These are phyloP conservation scores for Botryobasidium botryosum DNA, from an alignment of 768 basidiomycete genomes.

Conservation along the genomic window DNA sequence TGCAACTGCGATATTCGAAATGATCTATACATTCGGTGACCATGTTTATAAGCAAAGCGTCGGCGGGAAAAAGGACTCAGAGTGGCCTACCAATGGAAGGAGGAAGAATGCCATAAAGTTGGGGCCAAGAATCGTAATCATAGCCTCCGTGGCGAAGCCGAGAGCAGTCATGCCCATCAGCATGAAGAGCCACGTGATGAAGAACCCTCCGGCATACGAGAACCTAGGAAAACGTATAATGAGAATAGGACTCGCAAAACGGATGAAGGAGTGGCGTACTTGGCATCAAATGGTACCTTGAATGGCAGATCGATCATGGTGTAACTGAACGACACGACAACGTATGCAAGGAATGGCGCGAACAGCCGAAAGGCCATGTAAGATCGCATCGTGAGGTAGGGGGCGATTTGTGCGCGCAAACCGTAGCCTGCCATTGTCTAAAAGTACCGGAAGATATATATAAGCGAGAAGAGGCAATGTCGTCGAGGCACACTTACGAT, in stretches of 20 bases:
- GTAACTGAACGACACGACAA: slow-evolving; percentile 26
- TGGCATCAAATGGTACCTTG: slow-evolving; percentile 26
- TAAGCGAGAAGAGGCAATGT: neutral
- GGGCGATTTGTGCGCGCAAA: slow-evolving; percentile 20
- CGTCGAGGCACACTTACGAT: too few relatives aligned
- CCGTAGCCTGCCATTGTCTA: slow-evolving; percentile 19
- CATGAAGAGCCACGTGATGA: slow-evolving; percentile 22
- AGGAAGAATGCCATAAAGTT: slow-evolving; percentile 23
- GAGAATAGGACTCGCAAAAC: slow-evolving; percentile 13
- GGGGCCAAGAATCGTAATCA: slow-evolving; percentile 21
- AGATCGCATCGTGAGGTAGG: slow-evolving; percentile 21
- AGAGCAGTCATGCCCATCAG: slow-evolving; percentile 21
- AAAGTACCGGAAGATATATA: slow-evolving; percentile 5
- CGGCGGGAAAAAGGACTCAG: neutral
- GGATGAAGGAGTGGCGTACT: slow-evolving; percentile 12
- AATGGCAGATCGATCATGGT: slow-evolving; percentile 29
- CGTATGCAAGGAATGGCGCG: slow-evolving; percentile 22
- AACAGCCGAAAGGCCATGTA: slow-evolving; percentile 23
- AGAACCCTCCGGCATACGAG: slow-evolving; percentile 19
- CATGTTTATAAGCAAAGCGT: slow-evolving; percentile 16
- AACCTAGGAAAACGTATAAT: slow-evolving; percentile 10
- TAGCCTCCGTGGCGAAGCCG: slow-evolving; percentile 21
- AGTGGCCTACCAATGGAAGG: slow-evolving; percentile 11
- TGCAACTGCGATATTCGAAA: slow-evolving; percentile 28
- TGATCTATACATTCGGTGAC: slow-evolving; percentile 28